Base-by-base conservation (phyloP, 2,329 filamentous ascomycete species). In the Diaporthe batatas region DNA sequence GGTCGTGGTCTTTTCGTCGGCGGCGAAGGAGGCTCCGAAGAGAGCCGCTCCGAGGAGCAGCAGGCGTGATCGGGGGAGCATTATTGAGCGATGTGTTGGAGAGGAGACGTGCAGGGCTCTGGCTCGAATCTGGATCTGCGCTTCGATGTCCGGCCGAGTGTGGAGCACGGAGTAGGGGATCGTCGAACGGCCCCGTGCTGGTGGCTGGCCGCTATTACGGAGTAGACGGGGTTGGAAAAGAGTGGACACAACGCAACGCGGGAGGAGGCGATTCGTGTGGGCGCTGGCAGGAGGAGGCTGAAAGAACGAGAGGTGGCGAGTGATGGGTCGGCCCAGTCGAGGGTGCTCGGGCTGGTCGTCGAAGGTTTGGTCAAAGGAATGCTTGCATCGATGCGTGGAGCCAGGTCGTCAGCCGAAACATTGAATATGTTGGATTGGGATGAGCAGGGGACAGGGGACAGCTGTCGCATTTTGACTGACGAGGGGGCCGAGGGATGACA, bases 1-100 rank as follows among this genome's bases (percentile, higher is more conserved):
- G 1, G 86, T 87, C 0, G 83, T 80, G 6, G 85, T 82, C 49
- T 72, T 72, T 10, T 75, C 74, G 25, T 74, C 74, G 64, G 72
- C 76, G 3, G 75, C 77, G 44, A 65, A 54, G 44, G 73, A 62
- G 12, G 47, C 16, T 11, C 65, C 34, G 53, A 74, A 32, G 58
- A 74, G n/a, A 11, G 73, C 72, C 36, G 71, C 72, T 64, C 64
- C 16, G 32, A 73, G 39, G 62, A 75, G 68, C 71, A 73, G 64
- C 68, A 73, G 62, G 25, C 71, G 57, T 18, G 64, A 49, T 39
- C 64, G 72, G 49, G 57, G 70, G 55, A 73, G 55, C 72, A 73
- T 75, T 8, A 23, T 59, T 55, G 47, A 2, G 11, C 14, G 29
- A 44, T 44, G 29, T 49, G 7, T 36, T 34, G 53, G 34, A 18